Evolutionary conservation across 352 stramenopile species (phyloP), one percentile per base, ranked within the genome.

Genomic region (Globisporangium viniferum): DNA sequence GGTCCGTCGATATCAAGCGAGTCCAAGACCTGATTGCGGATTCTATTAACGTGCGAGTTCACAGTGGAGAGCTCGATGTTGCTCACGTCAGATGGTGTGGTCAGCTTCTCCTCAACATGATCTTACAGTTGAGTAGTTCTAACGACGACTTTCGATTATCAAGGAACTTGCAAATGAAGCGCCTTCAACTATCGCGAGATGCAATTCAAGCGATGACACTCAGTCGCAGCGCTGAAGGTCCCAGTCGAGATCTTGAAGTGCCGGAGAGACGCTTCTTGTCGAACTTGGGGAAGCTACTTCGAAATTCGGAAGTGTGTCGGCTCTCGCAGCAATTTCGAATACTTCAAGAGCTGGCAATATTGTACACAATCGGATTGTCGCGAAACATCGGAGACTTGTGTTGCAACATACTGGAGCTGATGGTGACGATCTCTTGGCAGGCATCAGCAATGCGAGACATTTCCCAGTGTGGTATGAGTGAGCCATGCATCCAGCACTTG

Each of bases 11-110:
- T 20, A 5, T 51, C 3, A 48, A 58, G 3, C 36, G 67, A 15
- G 67, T 76, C 5, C 62, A 59, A 12, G 33, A 77, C 7, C 54
- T 86, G 18, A 62, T 86, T 9, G 10, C 29, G 7, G 67, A 78
- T 57, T 68, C 67, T 9, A 41, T 79, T 4, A 49, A 1, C 20
- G 54, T 55, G 9, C 63, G 69, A 20, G 14, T 65, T 9, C 44
- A 22, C 18, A 58, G 31, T 15, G 65, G 64, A 24, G 39, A 65
- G 15, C 46, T 79, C 9, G 27, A 59, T 18, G 20, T 31, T 1
- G 2, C 22, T 4, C 8, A 53, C 18, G 62, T 73, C n/a, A 48
- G 33, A 22, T 15, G 22, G 14, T 39, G 53, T 22, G 51, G 59
- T 10, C 36, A 57, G 10, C 27, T 41, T 22, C 66, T 71, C 5